Evolutionary conservation across 768 basidiomycete species (phyloP), one percentile per base, ranked within the genome.

Genomic region (Mycena haematopus): DNA sequence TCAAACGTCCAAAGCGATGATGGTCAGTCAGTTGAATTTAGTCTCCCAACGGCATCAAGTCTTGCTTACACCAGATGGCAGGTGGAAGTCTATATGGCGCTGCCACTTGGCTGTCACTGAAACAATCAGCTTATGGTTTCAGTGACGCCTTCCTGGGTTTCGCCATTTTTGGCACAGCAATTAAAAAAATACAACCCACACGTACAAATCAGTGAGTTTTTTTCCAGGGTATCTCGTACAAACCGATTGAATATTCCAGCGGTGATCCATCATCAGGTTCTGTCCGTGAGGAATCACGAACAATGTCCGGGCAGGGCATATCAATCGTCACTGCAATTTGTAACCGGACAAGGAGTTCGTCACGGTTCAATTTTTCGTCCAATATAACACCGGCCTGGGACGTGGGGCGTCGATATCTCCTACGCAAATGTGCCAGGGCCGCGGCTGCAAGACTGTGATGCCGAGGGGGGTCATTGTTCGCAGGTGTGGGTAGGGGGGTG

Each of bases 281-380:
- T 35, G 49, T 56, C 45, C 62, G 59, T 24, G 59, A 51, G 52
- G 54, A 52, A 54, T 38, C 27, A 63, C 49, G 6, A 6, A 24
- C 4, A 31, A 33, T 54, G 58, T 70, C 63, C 56, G 66, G 69
- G 8, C 65, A 71, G 15, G 83, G 80, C 79, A 84, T 79, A 9
- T 75, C 68, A 49, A 84, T 74, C 15, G 77, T 65, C 19, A 83
- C 76, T 4, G 78, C 75, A 15, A 84, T 72, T 52, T 77, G 77
- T 35, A 82, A 58, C 27, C 54, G 68, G 24, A 65, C 52, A 52
- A 56, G 57, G 29, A 42, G 36, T n/a, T 5, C 53, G 24, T 15
- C 36, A 17, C 6, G 17, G 24, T 44, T 25, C 55, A 61, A n/a
- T 56, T 63, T 54, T 17, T 33, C 57, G 24, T 66, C 47, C 53